Evolutionary conservation across 2,329 filamentous ascomycete genomes (phyloP), one percentile per base, ranked within the genome.

Genomic region (Penicillium sp.): DNA sequence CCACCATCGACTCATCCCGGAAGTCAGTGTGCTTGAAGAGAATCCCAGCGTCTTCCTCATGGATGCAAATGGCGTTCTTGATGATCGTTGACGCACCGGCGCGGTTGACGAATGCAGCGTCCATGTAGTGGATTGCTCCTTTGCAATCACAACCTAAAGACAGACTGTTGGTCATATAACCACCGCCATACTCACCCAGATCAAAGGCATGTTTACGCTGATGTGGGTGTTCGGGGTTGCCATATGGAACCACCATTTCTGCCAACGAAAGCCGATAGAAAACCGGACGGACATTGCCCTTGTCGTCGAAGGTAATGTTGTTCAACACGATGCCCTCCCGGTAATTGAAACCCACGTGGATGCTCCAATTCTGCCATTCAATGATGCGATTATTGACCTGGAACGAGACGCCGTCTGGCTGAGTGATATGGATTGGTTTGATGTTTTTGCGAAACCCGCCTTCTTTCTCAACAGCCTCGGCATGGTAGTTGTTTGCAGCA

Each of bases 11-110:
- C 29, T 92, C 84, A 57, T 95, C 89, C 25, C 89, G 78, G 76
- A 95, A 95, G 65, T 95, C 89, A 11, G 80, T 88, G 67, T 93
- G 86, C 69, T 95, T 95, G 77, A 93, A 95, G 1, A 95, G 72
- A 42, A 95, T 92, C 4, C 89, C 89, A 2, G 79, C 78, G 49
- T 95, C 89, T 67, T 95, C 89, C 62, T 95, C 89, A 65, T 95
- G 89, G 49, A 95, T 89, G 63, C 89, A 95, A 51, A 95, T 84
- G 25, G 89, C 89, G 57, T 95, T 95, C 72, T 94, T 90, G 69
- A 95, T 87, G 1, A 80, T 84, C 3, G 80, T 79, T 17, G 84
- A 72, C n/a, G 77, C 75, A 15, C 89, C 89, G 3, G 79, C 77
- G 10, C 79, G 75, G 42, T 87, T 87, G 27, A 89, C 84, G 59